A percentile compares a stretch with the other conserved stretches of the same genome.
Evolutionary conservation across 805 yeast species (phyloP).

Genomic region (Clavispora phyllophila): DNA sequence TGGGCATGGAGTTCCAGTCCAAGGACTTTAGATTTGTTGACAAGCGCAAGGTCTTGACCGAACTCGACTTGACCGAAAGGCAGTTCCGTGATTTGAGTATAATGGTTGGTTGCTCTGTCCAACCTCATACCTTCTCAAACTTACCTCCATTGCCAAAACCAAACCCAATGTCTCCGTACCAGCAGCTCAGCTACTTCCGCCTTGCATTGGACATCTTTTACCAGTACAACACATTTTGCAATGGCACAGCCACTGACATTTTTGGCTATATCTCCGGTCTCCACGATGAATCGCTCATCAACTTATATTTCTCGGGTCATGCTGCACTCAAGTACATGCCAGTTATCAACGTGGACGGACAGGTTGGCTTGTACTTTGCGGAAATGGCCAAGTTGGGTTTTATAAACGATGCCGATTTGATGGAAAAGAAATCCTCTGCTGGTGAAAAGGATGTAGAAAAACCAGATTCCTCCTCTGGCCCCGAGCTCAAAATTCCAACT

Average conservation of each 20-base stretch:
- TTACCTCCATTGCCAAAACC: conserved; percentile 44
- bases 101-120: conserved; percentile 74
- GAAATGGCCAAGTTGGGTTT: conserved; percentile 36
- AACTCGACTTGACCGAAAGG: conserved; percentile 53
- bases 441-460: conserved; percentile 7
- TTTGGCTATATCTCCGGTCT: conserved; percentile 45
- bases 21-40: conserved; percentile 67
- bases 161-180: conserved; percentile 35
- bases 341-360: conserved; percentile 62
- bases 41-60: conserved; percentile 51
- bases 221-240: conserved; percentile 27
- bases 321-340: conserved; percentile 71
- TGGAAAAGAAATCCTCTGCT: conserved; percentile 2
- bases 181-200: conserved; percentile 37
- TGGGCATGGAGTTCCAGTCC: conserved; percentile 62
- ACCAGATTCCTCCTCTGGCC: background rate
- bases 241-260: conserved; percentile 22
- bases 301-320: conserved; percentile 60
- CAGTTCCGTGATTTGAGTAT: conserved; percentile 73
- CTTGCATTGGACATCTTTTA: conserved; percentile 36
- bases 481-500: conserved; percentile 49
- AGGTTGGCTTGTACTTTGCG: conserved; percentile 52
- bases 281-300: conserved; percentile 42
- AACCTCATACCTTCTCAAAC: conserved; percentile 55
- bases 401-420: conserved; percentile 15